These are phyloP conservation scores for Darksidea phi DNA, from an alignment of 495 filamentous ascomycete species.

Conservation along the genomic window DNA sequence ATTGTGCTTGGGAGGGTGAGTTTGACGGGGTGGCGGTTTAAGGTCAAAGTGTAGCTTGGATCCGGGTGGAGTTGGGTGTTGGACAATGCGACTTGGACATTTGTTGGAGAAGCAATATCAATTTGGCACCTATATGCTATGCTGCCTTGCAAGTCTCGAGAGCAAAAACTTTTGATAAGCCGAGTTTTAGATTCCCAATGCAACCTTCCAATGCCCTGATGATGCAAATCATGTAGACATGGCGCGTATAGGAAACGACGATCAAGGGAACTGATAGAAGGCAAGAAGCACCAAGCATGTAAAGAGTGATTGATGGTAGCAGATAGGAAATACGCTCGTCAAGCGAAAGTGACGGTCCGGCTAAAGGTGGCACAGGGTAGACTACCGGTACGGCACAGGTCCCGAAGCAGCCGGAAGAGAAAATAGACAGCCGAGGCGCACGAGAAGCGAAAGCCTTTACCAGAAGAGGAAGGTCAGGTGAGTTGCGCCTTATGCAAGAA, in stretches of 20 bases:
- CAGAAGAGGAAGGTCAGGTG: background rate
- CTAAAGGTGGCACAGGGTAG: background rate
- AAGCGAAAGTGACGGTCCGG: background rate
- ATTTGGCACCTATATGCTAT: no score
- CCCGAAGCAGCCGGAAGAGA: background rate
- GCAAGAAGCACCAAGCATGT: background rate
- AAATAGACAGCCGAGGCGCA: background rate
- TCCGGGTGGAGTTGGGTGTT: background rate
- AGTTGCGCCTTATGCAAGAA: background rate
- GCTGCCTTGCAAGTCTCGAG: no score
- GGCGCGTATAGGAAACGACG: background rate
- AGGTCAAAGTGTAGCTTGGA: conserved; percentile 19
- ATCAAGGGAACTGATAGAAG: background rate
- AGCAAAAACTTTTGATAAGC: no score
- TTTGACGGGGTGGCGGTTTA: conserved; percentile 35
- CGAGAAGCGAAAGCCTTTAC: background rate
- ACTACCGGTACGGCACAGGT: background rate
- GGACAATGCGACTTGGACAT: no score
- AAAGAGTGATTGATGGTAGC: background rate
- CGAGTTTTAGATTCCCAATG: no score
- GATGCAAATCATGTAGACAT: background rate
- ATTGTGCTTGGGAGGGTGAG: conserved; percentile 34
- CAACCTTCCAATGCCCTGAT: background rate
- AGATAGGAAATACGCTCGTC: background rate
- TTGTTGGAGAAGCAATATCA: no score